Conservation (phyloP, 2,329 filamentous ascomycete genomes). For the Pseudogymnoascus sp. region DNA sequence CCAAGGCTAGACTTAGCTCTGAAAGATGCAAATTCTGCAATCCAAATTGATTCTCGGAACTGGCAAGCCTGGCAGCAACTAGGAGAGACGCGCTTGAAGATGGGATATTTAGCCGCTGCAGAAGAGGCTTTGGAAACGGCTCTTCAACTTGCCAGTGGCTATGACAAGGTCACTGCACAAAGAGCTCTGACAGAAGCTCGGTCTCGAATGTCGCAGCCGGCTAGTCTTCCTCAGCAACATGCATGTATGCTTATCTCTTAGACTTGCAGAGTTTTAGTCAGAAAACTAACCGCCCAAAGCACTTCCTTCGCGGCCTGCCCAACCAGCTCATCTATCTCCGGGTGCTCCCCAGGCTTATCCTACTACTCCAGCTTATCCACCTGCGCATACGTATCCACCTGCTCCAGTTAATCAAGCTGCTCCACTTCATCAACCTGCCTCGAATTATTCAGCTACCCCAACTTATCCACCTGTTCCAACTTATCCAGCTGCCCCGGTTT, state of each 20-base stretch:
- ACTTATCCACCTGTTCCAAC: not conserved
- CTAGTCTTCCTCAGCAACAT: not conserved
- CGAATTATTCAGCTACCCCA: not conserved
- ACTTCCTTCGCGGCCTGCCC: not conserved
- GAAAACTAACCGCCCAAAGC: not conserved
- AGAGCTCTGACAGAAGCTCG: not conserved
- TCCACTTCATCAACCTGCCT: too few species aligned
- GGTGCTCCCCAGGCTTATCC: not conserved
- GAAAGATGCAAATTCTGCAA: not conserved
- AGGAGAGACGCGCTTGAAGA: not conserved
- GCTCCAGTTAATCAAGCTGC: too few species aligned
- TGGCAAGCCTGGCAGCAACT: not conserved
- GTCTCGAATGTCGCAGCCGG: not conserved
- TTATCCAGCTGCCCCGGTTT: not conserved
- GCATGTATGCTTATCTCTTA: not conserved
- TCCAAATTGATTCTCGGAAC: not conserved
- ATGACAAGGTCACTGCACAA: not conserved
- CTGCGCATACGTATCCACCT: too few species aligned
- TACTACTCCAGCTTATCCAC: too few species aligned
- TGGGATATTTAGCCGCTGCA: not conserved
- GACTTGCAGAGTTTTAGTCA: not conserved
- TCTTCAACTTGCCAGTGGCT: not conserved
- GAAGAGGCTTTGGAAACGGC: not conserved
- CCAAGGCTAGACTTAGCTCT: not conserved
- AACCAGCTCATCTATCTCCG: not conserved